phyloP scores from a whole-genome alignment of 2,329 filamentous ascomycete genomes.

The Pseudogymnoascus sp. region DNA sequence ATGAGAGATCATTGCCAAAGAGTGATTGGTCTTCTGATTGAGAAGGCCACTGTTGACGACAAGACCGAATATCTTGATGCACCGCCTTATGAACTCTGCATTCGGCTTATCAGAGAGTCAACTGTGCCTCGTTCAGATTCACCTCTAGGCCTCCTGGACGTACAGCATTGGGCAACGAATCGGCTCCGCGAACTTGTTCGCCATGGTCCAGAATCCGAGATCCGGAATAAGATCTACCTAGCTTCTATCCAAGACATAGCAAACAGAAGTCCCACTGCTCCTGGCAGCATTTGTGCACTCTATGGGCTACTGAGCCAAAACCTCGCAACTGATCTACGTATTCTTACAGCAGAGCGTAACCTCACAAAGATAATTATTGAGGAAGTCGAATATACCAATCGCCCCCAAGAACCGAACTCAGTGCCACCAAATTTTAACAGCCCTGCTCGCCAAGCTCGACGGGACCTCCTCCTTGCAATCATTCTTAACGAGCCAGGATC shows the following conservation, averaged over 20 bases:
- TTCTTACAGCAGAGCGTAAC: conserved; percentile 52
- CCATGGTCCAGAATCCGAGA: conserved; percentile 44
- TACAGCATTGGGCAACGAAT: conserved; percentile 54
- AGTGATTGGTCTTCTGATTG: conserved; percentile 42
- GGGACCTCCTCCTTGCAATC: conserved; percentile 48
- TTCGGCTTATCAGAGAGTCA: conserved; percentile 65
- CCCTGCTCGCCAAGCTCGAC: conserved; percentile 42
- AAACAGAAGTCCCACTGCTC: conserved; percentile 51
- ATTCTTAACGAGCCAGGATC: conserved; percentile 53
- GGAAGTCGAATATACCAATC: conserved; percentile 46
- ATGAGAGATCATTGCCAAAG: conserved; percentile 55
- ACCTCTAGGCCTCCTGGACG: conserved; percentile 48
- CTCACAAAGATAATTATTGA: conserved; percentile 53
- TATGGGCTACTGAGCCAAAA: conserved; percentile 39
- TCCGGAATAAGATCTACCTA: conserved; percentile 53
- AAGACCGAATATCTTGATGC: conserved; percentile 27
- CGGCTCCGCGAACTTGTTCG: conserved; percentile 53
- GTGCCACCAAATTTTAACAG: conserved; percentile 27
- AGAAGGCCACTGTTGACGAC: conserved; percentile 34
- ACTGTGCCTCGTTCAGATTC: conserved; percentile 46
- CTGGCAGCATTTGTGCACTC: conserved; percentile 66
- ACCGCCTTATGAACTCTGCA: conserved; percentile 45
- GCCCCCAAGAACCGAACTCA: conserved; percentile 17
- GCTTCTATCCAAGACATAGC: conserved; percentile 62
- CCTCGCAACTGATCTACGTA: conserved; percentile 42